phyloP scores from a whole-genome alignment of 345 rosid species.

The Geranium brycei region DNA sequence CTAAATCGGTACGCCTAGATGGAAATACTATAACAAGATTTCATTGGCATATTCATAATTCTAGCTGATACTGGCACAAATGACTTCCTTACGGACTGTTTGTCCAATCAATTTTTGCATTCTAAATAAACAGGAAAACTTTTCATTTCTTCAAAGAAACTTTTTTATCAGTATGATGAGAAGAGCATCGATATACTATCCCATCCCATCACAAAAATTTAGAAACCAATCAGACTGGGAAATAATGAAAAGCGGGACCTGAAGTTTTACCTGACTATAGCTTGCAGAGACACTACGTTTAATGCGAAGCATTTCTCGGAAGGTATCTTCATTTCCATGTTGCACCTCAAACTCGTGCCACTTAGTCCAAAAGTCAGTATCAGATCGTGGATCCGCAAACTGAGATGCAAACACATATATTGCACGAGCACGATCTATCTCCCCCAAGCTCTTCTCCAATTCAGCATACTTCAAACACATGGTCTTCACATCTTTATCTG shows the following conservation, averaged over 20 bases:
- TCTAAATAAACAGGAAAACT: too few relatives aligned
- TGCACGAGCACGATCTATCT: conserved; percentile 78
- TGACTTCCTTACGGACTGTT: too few relatives aligned
- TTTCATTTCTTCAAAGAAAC: not conserved
- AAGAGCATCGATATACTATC: not conserved
- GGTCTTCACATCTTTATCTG: conserved; percentile 82
- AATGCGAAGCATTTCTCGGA: conserved; percentile 84
- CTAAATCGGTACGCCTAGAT: not conserved
- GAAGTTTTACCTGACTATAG: conserved; percentile 59
- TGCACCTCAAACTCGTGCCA: conserved; percentile 95
- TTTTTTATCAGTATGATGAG: not conserved
- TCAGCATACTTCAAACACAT: conserved; percentile 90
- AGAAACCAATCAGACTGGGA: not conserved
- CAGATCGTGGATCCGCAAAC: conserved; percentile 87
- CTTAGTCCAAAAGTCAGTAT: conserved; percentile 71
- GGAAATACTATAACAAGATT: not conserved
- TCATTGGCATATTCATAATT: not conserved
- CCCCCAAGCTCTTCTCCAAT: conserved; percentile 85
- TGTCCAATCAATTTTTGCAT: too few relatives aligned
- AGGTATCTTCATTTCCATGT: conserved; percentile 94
- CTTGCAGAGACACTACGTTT: conserved; percentile 89
- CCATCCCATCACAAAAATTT: not conserved
- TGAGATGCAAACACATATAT: conserved; percentile 78
- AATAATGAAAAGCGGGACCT: not conserved
- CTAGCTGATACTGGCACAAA: too few relatives aligned